Base-by-base conservation (phyloP, 192 early-diverging fungal genomes). In the Entomortierella beljakovae region DNA sequence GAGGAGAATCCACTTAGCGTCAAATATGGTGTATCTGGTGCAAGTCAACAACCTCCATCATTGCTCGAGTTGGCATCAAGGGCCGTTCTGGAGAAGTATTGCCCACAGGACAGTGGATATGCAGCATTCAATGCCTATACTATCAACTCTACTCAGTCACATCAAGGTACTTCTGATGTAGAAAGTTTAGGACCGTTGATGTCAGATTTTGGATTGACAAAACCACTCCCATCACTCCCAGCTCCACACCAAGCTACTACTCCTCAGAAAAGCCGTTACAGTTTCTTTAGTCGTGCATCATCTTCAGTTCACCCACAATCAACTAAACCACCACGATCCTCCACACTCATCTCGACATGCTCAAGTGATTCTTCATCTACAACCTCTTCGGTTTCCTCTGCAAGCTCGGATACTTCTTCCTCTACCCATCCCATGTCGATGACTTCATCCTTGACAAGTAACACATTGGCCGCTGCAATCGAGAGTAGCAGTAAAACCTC, bases 1-100 rank as follows among this genome's bases (percentile, higher is more conserved):
- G 74, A 79, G 57, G 74, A 79, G 61, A 79, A 79, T 25, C 74
- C 74, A 10, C n/a, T 79, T 35, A 69, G 61, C 18, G 63, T 59
- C 20, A 53, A 53, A 11, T 79, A 79, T 40, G 74, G 74, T 1
- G 53, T 79, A 15, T 58, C 67, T 20, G 54, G 53, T 26, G 64
- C 64, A 35, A 33, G 16, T 53, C 66, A 56, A 3, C 48, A 79
- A n/a, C 74, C 74, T 1, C 43, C 55, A 6, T 58, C 61, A 9
- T 49, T 79, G 9, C 61, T 79, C 18, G 74, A 79, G 50, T 46
- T 79, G 31, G 66, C 74, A 1, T 60, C 74, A 2, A 62, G 74
- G 31, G 55, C 61, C 4, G 74, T 79, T 0, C 40, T 79, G 49
- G 74, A 79, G 18, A 55, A 31, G 29, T 79, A 64, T 25, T 42